Evolutionary conservation across 2,329 filamentous ascomycete species (phyloP), one percentile per base, ranked within the genome.

Genomic region (Monilinia fructigena): DNA sequence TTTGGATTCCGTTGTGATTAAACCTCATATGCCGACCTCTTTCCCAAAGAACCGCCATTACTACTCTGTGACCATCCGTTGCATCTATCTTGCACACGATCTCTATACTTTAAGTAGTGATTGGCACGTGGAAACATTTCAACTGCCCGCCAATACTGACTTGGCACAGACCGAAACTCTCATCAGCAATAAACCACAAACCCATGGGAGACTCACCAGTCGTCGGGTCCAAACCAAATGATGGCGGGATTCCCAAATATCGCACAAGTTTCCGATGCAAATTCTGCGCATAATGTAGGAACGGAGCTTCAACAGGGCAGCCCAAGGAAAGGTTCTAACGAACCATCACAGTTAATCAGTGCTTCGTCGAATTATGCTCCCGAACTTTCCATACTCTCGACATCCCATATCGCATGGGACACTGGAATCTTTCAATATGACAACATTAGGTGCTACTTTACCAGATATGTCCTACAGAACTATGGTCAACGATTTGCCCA

Each of bases 401-500:
- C 28, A 38, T 12, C 45, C 45, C 14, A 48, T 50, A 23, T 48
- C 63, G 28, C 72, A 71, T 68, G 68, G 55, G 62, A 66, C 69
- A 54, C 65, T 67, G 42, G 72, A 74, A 31, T 26, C 68, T 16
- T 76, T 75, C 50, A 70, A 70, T 48, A 71, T 76, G 69, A 65
- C 55, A n/a, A 61, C 67, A 52, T 63, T 76, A 7, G 70, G 69
- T 47, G 68, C 62, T 26, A 65, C 71, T 3, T 67, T 76, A 12
- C 72, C 75, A 52, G 74, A 75, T 53, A 48, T 62, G 48, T 65
- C 67, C 12, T 72, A 74, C 72, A 72, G 59, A 70, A 67, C 45
- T 74, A 74, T 52, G 61, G 66, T 10, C 68, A 73, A 58, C 67
- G 73, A 63, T 74, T 69, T 55, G 54, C 68, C 35, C 50, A 68